These are phyloP conservation scores for Sporisorium sorghi DNA, from an alignment of 1,284 basidiomycete species.

Conservation along the genomic window DNA sequence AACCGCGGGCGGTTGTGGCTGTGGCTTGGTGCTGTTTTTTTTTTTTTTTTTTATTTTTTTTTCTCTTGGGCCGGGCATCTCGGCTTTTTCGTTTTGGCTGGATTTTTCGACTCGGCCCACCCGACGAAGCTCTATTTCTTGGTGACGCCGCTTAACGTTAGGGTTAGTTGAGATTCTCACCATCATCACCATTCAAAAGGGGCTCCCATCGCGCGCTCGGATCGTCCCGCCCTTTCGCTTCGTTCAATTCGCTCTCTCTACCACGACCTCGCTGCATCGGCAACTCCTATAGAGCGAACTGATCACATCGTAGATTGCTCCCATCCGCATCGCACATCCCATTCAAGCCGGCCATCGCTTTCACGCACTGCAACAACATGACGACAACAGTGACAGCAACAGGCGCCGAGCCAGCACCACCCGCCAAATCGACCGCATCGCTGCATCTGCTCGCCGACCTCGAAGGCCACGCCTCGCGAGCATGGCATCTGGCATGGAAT, in stretches of 20 bases:
- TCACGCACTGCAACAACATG: conserved; percentile 1
- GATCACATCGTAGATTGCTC: not conserved
- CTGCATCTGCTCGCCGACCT: conserved; percentile 47
- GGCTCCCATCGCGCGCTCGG: not conserved
- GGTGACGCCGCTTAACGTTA: too few relatives aligned
- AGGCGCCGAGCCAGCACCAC: conserved; percentile 3
- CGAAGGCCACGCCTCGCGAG: conserved; percentile 65
- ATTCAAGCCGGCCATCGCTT: not conserved
- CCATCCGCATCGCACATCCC: not conserved
- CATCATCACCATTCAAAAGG: not conserved
- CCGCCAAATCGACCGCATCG: conserved; percentile 11
- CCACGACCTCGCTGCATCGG: too few relatives aligned
- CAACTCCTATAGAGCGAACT: too few relatives aligned
- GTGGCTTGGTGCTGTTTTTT: not conserved
- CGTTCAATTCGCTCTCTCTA: too few relatives aligned
- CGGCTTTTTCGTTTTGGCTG: too few relatives aligned
- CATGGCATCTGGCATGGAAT: conserved; percentile 92
- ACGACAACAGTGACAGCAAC: conserved; percentile 11
- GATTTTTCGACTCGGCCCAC: too few relatives aligned
- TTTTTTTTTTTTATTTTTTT: not conserved
- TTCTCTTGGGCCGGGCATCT: not conserved
- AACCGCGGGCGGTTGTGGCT: not conserved
- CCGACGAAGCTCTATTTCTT: too few relatives aligned
- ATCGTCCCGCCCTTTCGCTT: too few relatives aligned
- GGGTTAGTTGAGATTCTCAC: too few relatives aligned